A percentile compares a stretch with the other conserved stretches of the same genome.
Evolutionary conservation across 176 grass and related monocot genomes (phyloP).

Genomic region (Metroxylon sagu): DNA sequence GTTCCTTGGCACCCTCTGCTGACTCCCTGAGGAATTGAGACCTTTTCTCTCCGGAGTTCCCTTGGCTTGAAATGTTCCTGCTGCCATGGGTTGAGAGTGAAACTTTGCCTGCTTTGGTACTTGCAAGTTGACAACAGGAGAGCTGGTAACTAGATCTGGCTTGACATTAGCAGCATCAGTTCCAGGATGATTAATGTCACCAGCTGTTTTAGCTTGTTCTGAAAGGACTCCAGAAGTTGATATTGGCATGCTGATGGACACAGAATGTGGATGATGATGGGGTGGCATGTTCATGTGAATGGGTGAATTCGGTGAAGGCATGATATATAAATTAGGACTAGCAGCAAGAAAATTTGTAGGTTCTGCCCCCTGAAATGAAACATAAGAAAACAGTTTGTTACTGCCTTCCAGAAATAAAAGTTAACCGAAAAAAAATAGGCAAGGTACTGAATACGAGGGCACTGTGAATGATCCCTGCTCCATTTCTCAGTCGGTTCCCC

Average conservation of each 20-base stretch:
- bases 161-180: not conserved
- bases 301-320: not conserved
- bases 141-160: not conserved
- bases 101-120: constrained; percentile 39
- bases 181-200: constrained; percentile 1
- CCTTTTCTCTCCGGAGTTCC: constrained; percentile 2
- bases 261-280: constrained; percentile 24
- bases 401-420: not conserved
- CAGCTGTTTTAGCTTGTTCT: constrained; percentile 6
- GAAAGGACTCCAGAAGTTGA: constrained; percentile 21
- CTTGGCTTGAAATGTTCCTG: not conserved
- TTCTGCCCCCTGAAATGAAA: constrained; percentile 22
- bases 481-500: too few species aligned
- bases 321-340: not conserved
- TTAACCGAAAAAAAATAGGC: not conserved
- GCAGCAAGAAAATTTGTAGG: constrained; percentile 2
- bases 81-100: constrained; percentile 56
- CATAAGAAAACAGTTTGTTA: not conserved
- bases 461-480: too few species aligned
- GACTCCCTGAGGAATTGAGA: constrained; percentile 9
- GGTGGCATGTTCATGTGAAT: not conserved
- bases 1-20: constrained; percentile 6
- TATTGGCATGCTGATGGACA: constrained; percentile 69
- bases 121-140: constrained; percentile 1
- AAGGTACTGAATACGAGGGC: too few species aligned